phyloP scores from a whole-genome alignment of 1,284 basidiomycete genomes.

The Cryptococcus sp. region DNA sequence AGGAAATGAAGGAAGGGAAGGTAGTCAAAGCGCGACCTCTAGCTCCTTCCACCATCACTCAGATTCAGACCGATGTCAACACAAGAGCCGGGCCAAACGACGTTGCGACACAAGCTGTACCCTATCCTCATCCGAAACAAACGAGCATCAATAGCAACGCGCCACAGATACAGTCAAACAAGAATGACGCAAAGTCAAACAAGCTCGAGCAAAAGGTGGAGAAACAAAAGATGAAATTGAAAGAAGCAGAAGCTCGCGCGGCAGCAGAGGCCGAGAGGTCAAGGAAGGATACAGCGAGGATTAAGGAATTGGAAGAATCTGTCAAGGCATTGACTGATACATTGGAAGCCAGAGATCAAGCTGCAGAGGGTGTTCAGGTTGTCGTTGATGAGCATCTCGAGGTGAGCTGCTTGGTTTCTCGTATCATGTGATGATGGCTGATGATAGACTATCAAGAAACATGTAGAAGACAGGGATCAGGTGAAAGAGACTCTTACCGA shows the following conservation, averaged over 20 bases:
- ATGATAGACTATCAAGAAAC: conserved; percentile 20
- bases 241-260: not conserved
- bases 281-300: conserved; percentile 11
- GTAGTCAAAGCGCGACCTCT: too few relatives aligned
- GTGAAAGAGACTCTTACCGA: conserved; percentile 33
- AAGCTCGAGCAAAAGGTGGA: conserved; percentile 8
- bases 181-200: conserved; percentile 1
- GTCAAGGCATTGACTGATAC: conserved; percentile 1
- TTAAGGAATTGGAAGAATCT: conserved; percentile 10
- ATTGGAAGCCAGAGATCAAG: conserved; percentile 6
- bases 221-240: conserved; percentile 2
- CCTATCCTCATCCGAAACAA: too few relatives aligned
- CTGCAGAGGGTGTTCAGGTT: conserved; percentile 4
- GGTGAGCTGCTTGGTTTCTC: not conserved
- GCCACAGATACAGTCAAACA: conserved; percentile 2
- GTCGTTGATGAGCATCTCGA: conserved; percentile 1
- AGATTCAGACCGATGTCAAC: too few relatives aligned
- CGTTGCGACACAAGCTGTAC: too few relatives aligned
- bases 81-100: too few relatives aligned
- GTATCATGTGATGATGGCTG: not conserved
- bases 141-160: not conserved
- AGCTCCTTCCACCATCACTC: too few relatives aligned
- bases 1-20: too few relatives aligned
- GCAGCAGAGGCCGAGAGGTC: conserved; percentile 6
- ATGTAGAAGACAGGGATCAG: conserved; percentile 23